phyloP scores from a whole-genome alignment of 768 basidiomycete genomes.

The Pleurotus platypus region DNA sequence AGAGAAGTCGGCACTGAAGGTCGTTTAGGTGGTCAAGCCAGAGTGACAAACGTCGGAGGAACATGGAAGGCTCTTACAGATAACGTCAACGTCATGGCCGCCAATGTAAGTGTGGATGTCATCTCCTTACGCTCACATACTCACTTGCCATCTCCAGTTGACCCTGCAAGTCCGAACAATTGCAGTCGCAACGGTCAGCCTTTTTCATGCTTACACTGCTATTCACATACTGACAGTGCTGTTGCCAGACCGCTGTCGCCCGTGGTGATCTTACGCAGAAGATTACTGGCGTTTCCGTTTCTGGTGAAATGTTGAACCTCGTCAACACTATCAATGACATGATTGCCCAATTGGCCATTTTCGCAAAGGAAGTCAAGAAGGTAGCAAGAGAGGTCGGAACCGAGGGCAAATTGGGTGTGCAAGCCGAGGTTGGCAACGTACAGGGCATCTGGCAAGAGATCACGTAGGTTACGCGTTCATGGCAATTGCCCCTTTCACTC shows the following conservation, averaged over 20 bases:
- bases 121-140: background rate
- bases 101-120: slow-evolving; percentile 56
- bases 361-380: slow-evolving; percentile 73
- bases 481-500: background rate
- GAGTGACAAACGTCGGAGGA: slow-evolving; percentile 90
- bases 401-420: slow-evolving; percentile 94
- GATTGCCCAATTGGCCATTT: slow-evolving; percentile 57
- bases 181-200: slow-evolving; percentile 80
- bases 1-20: slow-evolving; percentile 97
- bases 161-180: slow-evolving; percentile 92
- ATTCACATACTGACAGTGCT: background rate
- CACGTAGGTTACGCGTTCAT: slow-evolving; percentile 55
- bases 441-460: slow-evolving; percentile 99
- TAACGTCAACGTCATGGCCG: slow-evolving; percentile 94
- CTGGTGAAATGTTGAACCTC: slow-evolving; percentile 90
- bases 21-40: slow-evolving; percentile 87
- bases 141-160: slow-evolving; percentile 41
- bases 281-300: slow-evolving; percentile 86
- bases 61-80: slow-evolving; percentile 97
- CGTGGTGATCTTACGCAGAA: slow-evolving; percentile 91
- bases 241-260: slow-evolving; percentile 74
- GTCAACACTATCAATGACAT: slow-evolving; percentile 97
- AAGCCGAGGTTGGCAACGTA: slow-evolving; percentile 93
- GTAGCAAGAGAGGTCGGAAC: slow-evolving; percentile 97
- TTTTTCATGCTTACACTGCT: background rate